These are phyloP conservation scores for Blumeria graminis DNA, from an alignment of 2,329 filamentous ascomycete genomes.

Conservation along the genomic window DNA sequence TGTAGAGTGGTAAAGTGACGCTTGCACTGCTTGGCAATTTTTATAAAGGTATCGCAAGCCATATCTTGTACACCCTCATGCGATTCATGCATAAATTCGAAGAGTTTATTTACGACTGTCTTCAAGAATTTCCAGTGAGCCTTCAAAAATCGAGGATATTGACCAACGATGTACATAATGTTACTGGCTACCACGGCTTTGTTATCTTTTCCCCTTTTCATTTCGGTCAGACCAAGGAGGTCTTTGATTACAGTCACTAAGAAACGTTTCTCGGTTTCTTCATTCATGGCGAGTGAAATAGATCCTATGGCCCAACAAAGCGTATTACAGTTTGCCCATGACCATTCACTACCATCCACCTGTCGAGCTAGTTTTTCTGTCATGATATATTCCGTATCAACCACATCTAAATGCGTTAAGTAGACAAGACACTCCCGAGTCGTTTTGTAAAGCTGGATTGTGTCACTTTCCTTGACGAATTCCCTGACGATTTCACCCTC, in stretches of 20 bases:
- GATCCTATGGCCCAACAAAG: conserved; percentile 98
- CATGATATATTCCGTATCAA: conserved; percentile 97
- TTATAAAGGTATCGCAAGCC: conserved; percentile 99
- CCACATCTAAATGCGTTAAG: conserved; percentile 86
- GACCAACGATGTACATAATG: conserved; percentile 99
- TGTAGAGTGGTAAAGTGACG: conserved; percentile 93
- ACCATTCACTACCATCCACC: conserved; percentile 91
- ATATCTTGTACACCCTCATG: conserved; percentile 99
- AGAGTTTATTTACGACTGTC: conserved; percentile 97
- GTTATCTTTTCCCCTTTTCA: conserved; percentile 99
- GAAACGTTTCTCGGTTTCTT: conserved; percentile 97
- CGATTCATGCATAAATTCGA: conserved; percentile 99
- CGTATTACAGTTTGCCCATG: conserved; percentile 98
- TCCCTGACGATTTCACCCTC: conserved; percentile 97
- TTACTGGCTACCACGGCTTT: conserved; percentile 97
- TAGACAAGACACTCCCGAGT: conserved; percentile 94
- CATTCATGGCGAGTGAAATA: conserved; percentile 96
- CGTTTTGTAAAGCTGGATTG: conserved; percentile 97
- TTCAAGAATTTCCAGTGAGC: conserved; percentile 99
- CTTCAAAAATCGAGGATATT: conserved; percentile 94
- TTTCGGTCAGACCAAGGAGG: conserved; percentile 82
- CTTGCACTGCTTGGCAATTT: conserved; percentile 95
- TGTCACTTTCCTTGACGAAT: conserved; percentile 98
- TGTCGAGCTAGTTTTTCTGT: conserved; percentile 91
- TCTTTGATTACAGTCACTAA: conserved; percentile 98